phyloP scores from a whole-genome alignment of 441 rosid species.

The Kokia cookei region DNA sequence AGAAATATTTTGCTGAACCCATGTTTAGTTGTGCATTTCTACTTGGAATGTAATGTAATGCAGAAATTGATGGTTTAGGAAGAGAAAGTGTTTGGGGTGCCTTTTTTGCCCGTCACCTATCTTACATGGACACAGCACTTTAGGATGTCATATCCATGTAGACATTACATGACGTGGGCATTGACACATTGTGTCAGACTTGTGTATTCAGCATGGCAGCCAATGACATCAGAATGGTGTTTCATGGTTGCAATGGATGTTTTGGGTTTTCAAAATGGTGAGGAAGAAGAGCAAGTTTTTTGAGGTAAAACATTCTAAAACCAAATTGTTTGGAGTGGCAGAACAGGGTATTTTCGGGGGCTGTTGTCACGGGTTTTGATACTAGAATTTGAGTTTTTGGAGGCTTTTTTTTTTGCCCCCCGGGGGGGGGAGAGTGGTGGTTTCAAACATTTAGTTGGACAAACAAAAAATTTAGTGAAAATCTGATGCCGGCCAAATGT shows the following conservation, averaged over 20 bases:
- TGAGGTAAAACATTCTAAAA: neutral
- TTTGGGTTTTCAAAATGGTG: neutral
- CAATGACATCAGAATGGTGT: neutral
- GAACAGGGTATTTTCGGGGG: neutral
- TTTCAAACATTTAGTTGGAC: no score
- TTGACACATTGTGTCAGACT: neutral
- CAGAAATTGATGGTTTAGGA: neutral
- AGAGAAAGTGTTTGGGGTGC: neutral
- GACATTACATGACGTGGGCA: neutral
- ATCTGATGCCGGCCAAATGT: no score
- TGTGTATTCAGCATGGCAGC: neutral
- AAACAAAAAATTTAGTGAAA: no score
- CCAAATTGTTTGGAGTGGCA: neutral
- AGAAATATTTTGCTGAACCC: neutral
- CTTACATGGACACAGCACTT: neutral
- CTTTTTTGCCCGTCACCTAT: neutral
- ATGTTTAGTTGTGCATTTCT: neutral
- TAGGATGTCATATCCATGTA: no score
- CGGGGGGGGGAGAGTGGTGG: no score
- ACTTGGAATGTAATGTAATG: neutral
- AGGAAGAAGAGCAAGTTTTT: neutral
- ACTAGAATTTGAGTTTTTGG: neutral
- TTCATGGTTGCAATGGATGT: neutral
- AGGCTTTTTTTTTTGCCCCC: neutral
- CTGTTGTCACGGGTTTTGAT: neutral